Conservation (phyloP, 768 basidiomycete genomes). For the Mycena metata region DNA sequence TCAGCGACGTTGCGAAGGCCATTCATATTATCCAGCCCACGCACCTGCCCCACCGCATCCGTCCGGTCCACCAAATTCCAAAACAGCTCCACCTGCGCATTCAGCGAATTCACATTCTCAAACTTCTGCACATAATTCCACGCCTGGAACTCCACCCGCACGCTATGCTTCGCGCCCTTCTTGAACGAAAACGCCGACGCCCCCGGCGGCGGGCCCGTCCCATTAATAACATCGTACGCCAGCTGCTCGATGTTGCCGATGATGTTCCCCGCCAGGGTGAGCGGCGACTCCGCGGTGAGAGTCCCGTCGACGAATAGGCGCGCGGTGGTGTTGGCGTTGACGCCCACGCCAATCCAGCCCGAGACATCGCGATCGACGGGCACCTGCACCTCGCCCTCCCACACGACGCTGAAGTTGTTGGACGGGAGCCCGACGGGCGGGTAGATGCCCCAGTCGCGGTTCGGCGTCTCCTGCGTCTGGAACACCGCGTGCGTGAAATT, state of each 20-base stretch:
- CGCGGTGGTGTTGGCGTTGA: conserved; percentile 42
- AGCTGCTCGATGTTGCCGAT: conserved; percentile 41
- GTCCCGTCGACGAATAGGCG: conserved; percentile 40
- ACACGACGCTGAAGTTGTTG: conserved; percentile 45
- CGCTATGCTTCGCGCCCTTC: conserved; percentile 38
- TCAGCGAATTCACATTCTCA: conserved; percentile 41
- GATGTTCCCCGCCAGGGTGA: conserved; percentile 37
- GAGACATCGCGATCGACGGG: conserved; percentile 41
- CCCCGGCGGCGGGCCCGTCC: conserved; percentile 39
- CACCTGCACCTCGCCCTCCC: conserved; percentile 42
- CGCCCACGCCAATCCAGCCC: conserved; percentile 44
- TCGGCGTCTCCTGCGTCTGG: conserved; percentile 40
- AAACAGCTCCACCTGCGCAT: conserved; percentile 42
- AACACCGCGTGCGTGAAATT: conserved; percentile 40
- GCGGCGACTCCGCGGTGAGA: conserved; percentile 38
- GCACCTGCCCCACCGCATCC: conserved; percentile 37
- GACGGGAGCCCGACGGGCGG: conserved; percentile 44
- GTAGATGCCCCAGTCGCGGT: conserved; percentile 45
- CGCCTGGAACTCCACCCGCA: conserved; percentile 42
- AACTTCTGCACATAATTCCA: conserved; percentile 42
- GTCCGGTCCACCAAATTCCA: conserved; percentile 42
- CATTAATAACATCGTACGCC: conserved; percentile 27
- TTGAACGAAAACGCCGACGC: conserved; percentile 36
- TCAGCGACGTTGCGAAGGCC: neutral
- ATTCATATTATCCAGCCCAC: neutral